These are phyloP conservation scores for Arctostaphylos glauca DNA, from an alignment of 148 eudicot species.

Conservation along the genomic window DNA sequence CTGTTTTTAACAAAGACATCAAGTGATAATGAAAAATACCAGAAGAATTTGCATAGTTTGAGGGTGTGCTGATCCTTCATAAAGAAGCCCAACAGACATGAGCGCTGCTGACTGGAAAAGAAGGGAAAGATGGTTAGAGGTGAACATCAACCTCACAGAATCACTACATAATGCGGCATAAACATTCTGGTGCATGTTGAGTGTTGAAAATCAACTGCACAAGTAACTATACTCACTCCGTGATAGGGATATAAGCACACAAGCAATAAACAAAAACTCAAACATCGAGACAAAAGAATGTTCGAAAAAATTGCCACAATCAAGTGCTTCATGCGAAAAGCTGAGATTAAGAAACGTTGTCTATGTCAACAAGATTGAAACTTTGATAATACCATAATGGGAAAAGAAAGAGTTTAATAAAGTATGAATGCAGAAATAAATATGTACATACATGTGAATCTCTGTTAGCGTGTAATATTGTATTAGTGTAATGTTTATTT, in stretches of 20 bases:
- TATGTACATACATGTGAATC: no score
- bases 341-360: neutral
- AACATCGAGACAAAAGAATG: neutral
- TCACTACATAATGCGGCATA: neutral
- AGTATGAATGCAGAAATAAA: neutral
- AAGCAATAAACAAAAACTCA: neutral
- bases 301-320: neutral
- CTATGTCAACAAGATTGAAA: neutral
- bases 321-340: neutral
- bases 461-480: no score
- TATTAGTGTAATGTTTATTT: no score
- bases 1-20: neutral
- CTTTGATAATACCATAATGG: neutral
- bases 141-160: neutral
- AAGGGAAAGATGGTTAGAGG: conserved; percentile 12
- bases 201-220: neutral
- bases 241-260: neutral
- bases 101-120: conserved; percentile 88
- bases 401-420: neutral
- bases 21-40: conserved; percentile 41
- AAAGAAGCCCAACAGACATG: conserved; percentile 90
- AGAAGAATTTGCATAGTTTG: conserved; percentile 89
- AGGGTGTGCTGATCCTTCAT: conserved; percentile 92
- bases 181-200: neutral
- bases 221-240: conserved; percentile 3